Conservation (phyloP, 2,329 filamentous ascomycete species). For the Cladosporium oxysporum region DNA sequence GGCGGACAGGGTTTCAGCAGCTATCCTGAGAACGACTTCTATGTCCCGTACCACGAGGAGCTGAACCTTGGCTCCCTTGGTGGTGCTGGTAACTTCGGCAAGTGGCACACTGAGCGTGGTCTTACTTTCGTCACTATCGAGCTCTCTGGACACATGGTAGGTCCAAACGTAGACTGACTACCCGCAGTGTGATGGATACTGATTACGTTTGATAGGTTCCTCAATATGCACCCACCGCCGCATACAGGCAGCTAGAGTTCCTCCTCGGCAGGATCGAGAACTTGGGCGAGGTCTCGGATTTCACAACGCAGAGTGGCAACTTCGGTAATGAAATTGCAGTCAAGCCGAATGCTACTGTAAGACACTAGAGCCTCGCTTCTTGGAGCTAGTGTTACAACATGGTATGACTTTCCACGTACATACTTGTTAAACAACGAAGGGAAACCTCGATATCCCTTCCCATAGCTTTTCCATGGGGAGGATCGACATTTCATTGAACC, state of each 20-base stretch:
- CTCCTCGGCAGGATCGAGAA: conserved; percentile 68
- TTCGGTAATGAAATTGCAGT: conserved; percentile 18
- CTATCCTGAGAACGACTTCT: conserved; percentile 63
- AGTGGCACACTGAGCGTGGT: conserved; percentile 70
- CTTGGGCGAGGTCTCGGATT: conserved; percentile 45
- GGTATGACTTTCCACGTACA: not conserved
- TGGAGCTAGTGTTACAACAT: too few species aligned
- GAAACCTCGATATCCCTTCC: not conserved
- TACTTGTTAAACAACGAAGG: not conserved
- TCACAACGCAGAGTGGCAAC: conserved; percentile 38
- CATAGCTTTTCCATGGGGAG: too few species aligned
- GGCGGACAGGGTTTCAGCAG: conserved; percentile 69
- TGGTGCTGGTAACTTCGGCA: conserved; percentile 68
- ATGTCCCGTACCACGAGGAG: conserved; percentile 64
- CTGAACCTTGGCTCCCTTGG: conserved; percentile 52
- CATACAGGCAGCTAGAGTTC: conserved; percentile 74
- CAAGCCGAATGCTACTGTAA: not conserved
- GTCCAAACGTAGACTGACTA: not conserved
- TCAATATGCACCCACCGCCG: conserved; percentile 67
- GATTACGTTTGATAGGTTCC: conserved; percentile 38
- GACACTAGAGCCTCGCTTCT: not conserved
- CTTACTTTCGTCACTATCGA: conserved; percentile 69
- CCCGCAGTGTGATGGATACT: conserved; percentile 17
- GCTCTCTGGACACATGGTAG: conserved; percentile 64
- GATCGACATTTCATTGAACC: not conserved